Evolutionary conservation across 768 basidiomycete species (phyloP).

Genomic region (Cubamyces sp.): DNA sequence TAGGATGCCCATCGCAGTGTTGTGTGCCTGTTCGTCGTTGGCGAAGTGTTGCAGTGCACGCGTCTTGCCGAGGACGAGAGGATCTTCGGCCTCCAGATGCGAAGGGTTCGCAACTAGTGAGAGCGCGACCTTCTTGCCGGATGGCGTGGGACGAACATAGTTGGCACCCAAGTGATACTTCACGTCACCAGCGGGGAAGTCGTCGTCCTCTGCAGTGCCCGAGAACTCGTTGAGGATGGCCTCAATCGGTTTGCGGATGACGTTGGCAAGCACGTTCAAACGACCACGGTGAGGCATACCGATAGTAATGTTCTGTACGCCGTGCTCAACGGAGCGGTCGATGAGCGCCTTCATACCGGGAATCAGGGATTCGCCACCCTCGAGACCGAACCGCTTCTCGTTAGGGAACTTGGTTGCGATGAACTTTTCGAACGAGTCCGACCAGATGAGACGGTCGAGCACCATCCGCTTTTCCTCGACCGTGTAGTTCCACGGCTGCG

Average conservation of each 20-base stretch:
- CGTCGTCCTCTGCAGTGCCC: constrained; percentile 66
- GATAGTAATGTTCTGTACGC: constrained; percentile 94
- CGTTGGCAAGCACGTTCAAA: constrained; percentile 96
- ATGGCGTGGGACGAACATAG: constrained; percentile 96
- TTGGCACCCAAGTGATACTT: constrained; percentile 99
- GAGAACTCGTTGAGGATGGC: constrained; percentile 97
- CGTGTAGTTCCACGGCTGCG: constrained; percentile 96
- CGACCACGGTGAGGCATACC: constrained; percentile 99
- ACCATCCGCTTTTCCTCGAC: constrained; percentile 99
- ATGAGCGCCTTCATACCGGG: constrained; percentile 99
- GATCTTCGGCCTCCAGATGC: constrained; percentile 95
- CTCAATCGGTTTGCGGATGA: constrained; percentile 98
- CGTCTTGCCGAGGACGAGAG: constrained; percentile 96
- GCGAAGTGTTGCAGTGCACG: constrained; percentile 95
- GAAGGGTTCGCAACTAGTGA: constrained; percentile 99
- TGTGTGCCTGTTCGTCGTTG: constrained; percentile 76
- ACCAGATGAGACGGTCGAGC: constrained; percentile 98
- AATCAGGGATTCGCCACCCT: constrained; percentile 95
- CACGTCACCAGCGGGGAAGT: constrained; percentile 92
- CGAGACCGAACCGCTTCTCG: constrained; percentile 98
- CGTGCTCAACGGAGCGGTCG: constrained; percentile 96
- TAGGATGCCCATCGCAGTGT: constrained; percentile 90
- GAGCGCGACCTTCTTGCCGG: constrained; percentile 95
- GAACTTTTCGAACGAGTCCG: constrained; percentile 99
- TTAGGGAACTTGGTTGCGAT: constrained; percentile 99